Percentiles rank a stretch among this genome's conserved stretches.
Evolutionary conservation across 2,329 filamentous ascomycete genomes (phyloP).

Genomic region (Epicoccum sorghinum): DNA sequence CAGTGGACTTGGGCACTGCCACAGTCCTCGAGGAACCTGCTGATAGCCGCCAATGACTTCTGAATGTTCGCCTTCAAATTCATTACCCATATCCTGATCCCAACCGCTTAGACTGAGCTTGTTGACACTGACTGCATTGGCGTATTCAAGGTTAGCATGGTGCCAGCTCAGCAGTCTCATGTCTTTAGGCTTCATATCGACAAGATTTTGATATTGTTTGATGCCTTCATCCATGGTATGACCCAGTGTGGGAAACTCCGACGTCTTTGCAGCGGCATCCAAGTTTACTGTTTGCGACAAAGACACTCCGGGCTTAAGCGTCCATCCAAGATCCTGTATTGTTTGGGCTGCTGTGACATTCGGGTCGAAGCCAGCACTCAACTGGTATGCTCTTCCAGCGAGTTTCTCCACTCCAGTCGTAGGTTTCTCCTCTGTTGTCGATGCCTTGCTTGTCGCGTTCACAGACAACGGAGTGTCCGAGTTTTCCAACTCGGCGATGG

Average conservation of each 20-base stretch:
- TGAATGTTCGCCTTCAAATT: constrained; percentile 93
- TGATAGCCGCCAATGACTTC: constrained; percentile 95
- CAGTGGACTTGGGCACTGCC: constrained; percentile 75
- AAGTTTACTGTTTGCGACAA: constrained; percentile 73
- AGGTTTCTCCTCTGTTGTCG: constrained; percentile 52
- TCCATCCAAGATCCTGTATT: constrained; percentile 83
- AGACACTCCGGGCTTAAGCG: constrained; percentile 66
- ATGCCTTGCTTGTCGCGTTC: constrained; percentile 56
- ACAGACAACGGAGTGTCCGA: constrained; percentile 57
- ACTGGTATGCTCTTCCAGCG: constrained; percentile 72
- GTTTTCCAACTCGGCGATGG: constrained; percentile 76
- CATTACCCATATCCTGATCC: constrained; percentile 97
- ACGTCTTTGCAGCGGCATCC: constrained; percentile 65
- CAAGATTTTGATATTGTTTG: constrained; percentile 79
- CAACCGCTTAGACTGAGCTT: constrained; percentile 87
- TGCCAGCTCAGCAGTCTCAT: constrained; percentile 96
- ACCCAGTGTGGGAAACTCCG: constrained; percentile 75
- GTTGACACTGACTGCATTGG: constrained; percentile 87
- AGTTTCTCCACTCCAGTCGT: constrained; percentile 63
- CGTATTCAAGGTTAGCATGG: constrained; percentile 96
- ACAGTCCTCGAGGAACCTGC: constrained; percentile 85
- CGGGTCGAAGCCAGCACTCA: constrained; percentile 71
- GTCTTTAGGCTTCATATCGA: constrained; percentile 84
- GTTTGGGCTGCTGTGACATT: constrained; percentile 77
- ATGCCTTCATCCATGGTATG: constrained; percentile 94